phyloP scores from a whole-genome alignment of 352 stramenopile species.

The Phytophthora pini region DNA sequence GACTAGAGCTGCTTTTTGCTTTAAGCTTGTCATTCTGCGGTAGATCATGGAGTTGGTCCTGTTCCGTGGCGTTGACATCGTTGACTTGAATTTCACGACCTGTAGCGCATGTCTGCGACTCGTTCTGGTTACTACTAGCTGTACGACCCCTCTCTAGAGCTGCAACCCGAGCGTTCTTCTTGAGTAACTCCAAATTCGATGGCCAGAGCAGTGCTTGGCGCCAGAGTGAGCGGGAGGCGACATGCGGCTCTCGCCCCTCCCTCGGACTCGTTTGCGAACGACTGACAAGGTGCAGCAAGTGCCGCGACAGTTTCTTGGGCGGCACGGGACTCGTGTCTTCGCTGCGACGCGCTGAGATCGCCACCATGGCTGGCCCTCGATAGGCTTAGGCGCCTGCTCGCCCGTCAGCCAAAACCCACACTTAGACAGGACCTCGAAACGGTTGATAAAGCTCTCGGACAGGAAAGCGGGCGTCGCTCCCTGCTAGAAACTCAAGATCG shows the following conservation, averaged over 20 bases:
- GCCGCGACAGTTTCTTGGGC: constrained; percentile 29
- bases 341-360: constrained; percentile 25
- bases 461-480: constrained; percentile 8
- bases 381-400: constrained; percentile 26
- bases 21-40: constrained; percentile 20
- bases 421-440: constrained; percentile 20
- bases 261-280: constrained; percentile 20
- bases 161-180: constrained; percentile 40
- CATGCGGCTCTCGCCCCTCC: constrained; percentile 26
- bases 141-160: constrained; percentile 17
- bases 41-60: constrained; percentile 9
- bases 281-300: constrained; percentile 34
- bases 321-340: constrained; percentile 23
- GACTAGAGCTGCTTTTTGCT: constrained; percentile 5
- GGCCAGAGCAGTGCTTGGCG: constrained; percentile 45
- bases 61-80: neutral
- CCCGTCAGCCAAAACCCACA: constrained; percentile 13
- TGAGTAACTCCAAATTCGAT: constrained; percentile 35
- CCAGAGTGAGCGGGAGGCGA: constrained; percentile 37
- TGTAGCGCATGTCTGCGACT: constrained; percentile 17
- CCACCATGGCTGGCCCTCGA: constrained; percentile 34
- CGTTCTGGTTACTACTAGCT: constrained; percentile 33
- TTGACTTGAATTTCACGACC: constrained; percentile 13
- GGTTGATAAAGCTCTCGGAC: constrained; percentile 10
- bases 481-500: constrained; percentile 19